Base-by-base conservation (phyloP, 2,329 filamentous ascomycete species). In the Nothophoma quercina region DNA sequence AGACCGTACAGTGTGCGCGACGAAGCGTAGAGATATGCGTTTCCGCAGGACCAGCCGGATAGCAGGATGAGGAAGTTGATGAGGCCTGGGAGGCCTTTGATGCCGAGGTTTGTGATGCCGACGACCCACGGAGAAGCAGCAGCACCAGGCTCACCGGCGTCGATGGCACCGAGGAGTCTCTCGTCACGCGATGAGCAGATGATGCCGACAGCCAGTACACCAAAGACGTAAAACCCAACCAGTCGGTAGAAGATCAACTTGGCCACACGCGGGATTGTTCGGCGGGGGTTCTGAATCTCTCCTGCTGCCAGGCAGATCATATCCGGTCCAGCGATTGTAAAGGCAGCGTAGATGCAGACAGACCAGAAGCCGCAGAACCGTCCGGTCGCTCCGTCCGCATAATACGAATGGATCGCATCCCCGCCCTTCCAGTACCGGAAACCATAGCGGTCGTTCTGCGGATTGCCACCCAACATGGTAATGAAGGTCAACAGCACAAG, bases 11-110 rank as follows among this genome's bases (percentile, higher is more conserved):
- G 71, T 4, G 79, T 81, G 30, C 82, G 80, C 6, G 77, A 79
- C 2, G 79, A 79, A 7, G 81, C 75, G 67, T 82, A 84, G 16
- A 83, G 67, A 71, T 82, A 82, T 0, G 79, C 78, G 65, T 85
- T 85, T 38, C 79, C 83, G 10, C 82, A 81, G 0, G 80, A 83
- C 74, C 81, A 82, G 2, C 86, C 87, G 5, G 85, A 88, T 13
- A 87, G 85, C 43, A 89, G 76, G 62, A 90, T 83, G 16, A 83
- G 85, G 26, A 81, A 86, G 66, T 90, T 90, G 76, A 90, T 86
- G 60, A 89, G 80, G 55, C 83, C 83, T 62, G 87, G 84, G 2
- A 90, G 80, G 1, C 79, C 82, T 2, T 77, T 74, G 52, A 83
- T 81, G 4, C 80, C 79, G n/a, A 68, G 79, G 47, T 78, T 74